Evolutionary conservation across 2,329 filamentous ascomycete genomes (phyloP), one percentile per base, ranked within the genome.

Genomic region (Atkinsonella texensis): DNA sequence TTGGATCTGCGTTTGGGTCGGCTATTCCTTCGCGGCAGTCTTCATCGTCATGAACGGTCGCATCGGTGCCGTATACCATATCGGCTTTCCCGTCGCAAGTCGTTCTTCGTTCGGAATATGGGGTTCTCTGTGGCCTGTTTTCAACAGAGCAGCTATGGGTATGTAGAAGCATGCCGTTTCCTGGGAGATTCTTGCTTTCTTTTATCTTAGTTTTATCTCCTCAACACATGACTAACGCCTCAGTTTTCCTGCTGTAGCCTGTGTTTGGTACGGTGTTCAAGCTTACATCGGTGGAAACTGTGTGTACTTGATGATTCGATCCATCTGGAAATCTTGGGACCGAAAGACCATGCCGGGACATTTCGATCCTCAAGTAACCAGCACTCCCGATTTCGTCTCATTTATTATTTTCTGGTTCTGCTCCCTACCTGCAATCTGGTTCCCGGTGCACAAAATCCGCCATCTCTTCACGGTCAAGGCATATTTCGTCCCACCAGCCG

Each of bases 391-490:
- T 57, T 95, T 87, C 60, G 77, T 83, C 44, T 87, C 85, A 12
- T 95, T 95, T 70, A 85, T 95, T 71, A 71, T 95, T 52, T 95
- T 95, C 67, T 95, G 88, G 87, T 64, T 88, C 2, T 72, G 77
- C 56, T 90, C 85, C 1, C 73, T 95, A 1, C 89, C 89, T 0
- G 88, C 88, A 18, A 84, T 95, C 54, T 95, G 86, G 83, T 90
- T 93, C 58, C 89, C 88, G 0, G 88, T 95, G 1, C 87, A 95
- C 68, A 81, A 91, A 69, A 83, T 95, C 61, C 82, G 89, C 45
- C 89, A 95, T 65, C 73, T 95, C 4, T 95, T 95, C 70, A 95
- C 89, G 0, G 85, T 88, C 62, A 96, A 96, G 70, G 83, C 90
- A 0, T 86, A 82, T 62, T 80, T 94, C 54, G 89, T 93, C 0